A percentile compares a stretch with the other conserved stretches of the same genome.
phyloP scores from a whole-genome alignment of 108 stramenopile species.

The Pseudonitzschia pungens region DNA sequence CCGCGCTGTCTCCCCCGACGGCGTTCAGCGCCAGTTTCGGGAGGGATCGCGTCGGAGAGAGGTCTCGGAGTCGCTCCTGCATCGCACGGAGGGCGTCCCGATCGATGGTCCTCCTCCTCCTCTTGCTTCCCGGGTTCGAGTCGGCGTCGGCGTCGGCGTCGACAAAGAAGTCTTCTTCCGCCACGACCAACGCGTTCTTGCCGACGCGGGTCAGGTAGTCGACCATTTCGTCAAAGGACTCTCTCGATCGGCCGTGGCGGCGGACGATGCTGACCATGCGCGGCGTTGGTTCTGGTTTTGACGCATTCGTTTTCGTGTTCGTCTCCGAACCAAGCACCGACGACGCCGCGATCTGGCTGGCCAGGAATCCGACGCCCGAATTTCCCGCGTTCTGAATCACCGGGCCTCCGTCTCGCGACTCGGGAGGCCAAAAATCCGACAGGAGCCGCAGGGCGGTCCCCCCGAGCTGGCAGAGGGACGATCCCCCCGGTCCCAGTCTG shows the following conservation, averaged over 20 bases:
- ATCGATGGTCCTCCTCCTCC: neutral
- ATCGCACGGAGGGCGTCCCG: slow-evolving; percentile 10
- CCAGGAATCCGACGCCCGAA: slow-evolving; percentile 52
- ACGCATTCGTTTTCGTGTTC: too few species aligned
- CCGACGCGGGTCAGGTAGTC: slow-evolving; percentile 25
- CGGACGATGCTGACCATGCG: slow-evolving; percentile 43
- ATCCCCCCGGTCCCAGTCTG: slow-evolving; percentile 31
- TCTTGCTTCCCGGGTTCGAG: too few species aligned
- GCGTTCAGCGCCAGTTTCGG: slow-evolving; percentile 50
- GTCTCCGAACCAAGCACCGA: neutral
- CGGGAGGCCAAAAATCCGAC: slow-evolving; percentile 22
- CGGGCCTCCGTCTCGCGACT: slow-evolving; percentile 12
- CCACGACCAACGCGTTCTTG: slow-evolving; percentile 28
- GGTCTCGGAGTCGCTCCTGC: slow-evolving; percentile 15
- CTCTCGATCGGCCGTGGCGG: slow-evolving; percentile 21
- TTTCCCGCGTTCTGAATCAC: slow-evolving; percentile 60
- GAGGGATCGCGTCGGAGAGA: slow-evolving; percentile 24
- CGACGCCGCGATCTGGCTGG: slow-evolving; percentile 38
- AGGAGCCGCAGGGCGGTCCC: slow-evolving; percentile 54
- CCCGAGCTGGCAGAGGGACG: slow-evolving; percentile 41
- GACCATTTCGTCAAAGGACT: slow-evolving; percentile 30
- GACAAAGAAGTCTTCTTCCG: slow-evolving; percentile 39
- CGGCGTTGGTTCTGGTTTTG: neutral
- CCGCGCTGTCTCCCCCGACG: slow-evolving; percentile 44
- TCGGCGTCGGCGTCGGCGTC: neutral